Percentiles rank a stretch among this genome's conserved stretches.
Conservation (phyloP, 225 moss, liverwort and hornwort genomes). For the Lunularia cruciata region DNA sequence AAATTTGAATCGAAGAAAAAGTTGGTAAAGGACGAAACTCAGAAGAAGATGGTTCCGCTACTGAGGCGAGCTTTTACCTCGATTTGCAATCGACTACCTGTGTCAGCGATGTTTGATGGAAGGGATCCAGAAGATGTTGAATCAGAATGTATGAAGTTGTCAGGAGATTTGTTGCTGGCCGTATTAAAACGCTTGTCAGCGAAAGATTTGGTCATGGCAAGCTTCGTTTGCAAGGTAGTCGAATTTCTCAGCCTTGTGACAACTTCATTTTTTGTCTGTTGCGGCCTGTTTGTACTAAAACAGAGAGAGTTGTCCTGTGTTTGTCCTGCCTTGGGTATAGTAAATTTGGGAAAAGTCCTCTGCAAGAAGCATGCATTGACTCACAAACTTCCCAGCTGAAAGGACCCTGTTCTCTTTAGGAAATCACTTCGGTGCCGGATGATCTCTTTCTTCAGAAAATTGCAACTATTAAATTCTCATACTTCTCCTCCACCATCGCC, state of each 20-base stretch:
- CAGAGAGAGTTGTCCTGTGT: background rate
- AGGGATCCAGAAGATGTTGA: background rate
- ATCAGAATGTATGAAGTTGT: constrained; percentile 9
- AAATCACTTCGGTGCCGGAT: too few relatives aligned
- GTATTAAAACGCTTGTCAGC: constrained; percentile 17
- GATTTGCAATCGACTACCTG: constrained; percentile 6
- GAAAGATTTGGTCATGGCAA: constrained; percentile 24
- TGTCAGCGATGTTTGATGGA: background rate
- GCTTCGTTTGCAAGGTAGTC: constrained; percentile 26
- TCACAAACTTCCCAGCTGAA: too few relatives aligned
- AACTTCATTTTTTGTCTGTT: background rate
- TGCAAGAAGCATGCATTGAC: too few relatives aligned
- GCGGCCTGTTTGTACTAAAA: background rate
- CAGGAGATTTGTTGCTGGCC: constrained; percentile 17
- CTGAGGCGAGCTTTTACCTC: constrained; percentile 17
- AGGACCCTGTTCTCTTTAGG: background rate
- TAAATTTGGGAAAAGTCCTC: too few relatives aligned
- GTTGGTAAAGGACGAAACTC: background rate
- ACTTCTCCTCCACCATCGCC: too few relatives aligned
- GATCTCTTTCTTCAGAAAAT: too few relatives aligned
- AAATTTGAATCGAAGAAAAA: background rate
- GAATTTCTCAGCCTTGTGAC: background rate
- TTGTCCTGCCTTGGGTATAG: background rate
- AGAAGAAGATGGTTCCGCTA: constrained; percentile 14
- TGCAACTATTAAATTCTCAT: too few relatives aligned